phyloP scores from a whole-genome alignment of 768 basidiomycete species.

The Lactarius evosmus region DNA sequence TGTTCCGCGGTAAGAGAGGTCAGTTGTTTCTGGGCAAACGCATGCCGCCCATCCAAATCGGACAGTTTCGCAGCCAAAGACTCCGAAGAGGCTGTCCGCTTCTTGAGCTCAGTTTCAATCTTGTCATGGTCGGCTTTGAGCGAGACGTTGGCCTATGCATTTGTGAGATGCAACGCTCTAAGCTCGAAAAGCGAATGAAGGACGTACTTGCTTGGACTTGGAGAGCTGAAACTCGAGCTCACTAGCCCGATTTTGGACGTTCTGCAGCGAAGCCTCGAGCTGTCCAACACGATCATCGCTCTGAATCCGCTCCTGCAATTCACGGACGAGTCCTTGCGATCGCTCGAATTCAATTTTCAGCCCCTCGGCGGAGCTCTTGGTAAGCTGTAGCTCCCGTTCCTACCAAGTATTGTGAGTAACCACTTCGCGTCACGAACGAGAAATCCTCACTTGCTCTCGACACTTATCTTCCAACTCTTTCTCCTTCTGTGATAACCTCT shows the following conservation, averaged over 20 bases:
- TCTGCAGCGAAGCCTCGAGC: constrained; percentile 67
- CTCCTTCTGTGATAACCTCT: constrained; percentile 47
- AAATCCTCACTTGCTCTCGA: constrained; percentile 48
- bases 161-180: constrained; percentile 15
- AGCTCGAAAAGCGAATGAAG: constrained; percentile 4
- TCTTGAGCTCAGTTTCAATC: constrained; percentile 47
- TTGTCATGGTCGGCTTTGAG: constrained; percentile 61
- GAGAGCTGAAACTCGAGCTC: constrained; percentile 81
- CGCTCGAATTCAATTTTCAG: constrained; percentile 52
- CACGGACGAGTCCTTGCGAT: constrained; percentile 56
- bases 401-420: constrained; percentile 28
- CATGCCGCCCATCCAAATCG: constrained; percentile 43
- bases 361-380: constrained; percentile 52
- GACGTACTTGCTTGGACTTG: constrained; percentile 68
- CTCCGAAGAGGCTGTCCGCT: constrained; percentile 42
- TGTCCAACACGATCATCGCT: constrained; percentile 78
- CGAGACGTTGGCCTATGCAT: constrained; percentile 49
- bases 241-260: constrained; percentile 77
- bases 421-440: background rate
- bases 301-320: constrained; percentile 79
- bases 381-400: constrained; percentile 76
- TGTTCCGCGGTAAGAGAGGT: constrained; percentile 45
- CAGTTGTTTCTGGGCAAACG: constrained; percentile 43
- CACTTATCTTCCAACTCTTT: constrained; percentile 49
- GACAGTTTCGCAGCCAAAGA: constrained; percentile 50